These are phyloP conservation scores for Blastocystis sp. DNA, from an alignment of 352 stramenopile species.

Conservation along the genomic window DNA sequence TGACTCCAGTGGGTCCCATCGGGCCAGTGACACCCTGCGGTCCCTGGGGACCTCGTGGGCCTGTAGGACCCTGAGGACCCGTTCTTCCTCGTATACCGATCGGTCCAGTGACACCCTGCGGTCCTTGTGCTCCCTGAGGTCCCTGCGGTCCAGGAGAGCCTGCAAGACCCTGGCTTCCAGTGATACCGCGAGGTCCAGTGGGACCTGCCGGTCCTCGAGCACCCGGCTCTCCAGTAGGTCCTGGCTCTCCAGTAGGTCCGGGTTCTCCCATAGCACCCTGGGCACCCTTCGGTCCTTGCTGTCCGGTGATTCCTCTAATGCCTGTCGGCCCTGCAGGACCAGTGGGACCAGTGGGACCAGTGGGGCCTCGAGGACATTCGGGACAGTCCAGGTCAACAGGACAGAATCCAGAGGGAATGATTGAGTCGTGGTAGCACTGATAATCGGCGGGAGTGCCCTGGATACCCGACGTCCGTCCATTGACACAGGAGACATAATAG, in stretches of 20 bases:
- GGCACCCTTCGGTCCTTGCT: neutral
- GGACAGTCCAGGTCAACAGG: neutral
- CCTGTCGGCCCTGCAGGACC: neutral
- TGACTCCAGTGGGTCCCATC: neutral
- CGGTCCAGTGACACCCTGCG: neutral
- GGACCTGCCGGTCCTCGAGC: neutral
- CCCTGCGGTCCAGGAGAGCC: neutral
- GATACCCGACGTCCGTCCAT: neutral
- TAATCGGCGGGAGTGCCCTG: neutral
- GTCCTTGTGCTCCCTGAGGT: neutral
- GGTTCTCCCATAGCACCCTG: neutral
- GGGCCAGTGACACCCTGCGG: neutral
- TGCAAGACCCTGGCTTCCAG: neutral
- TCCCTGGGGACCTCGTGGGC: neutral
- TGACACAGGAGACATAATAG: conserved; percentile 35
- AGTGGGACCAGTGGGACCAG: neutral
- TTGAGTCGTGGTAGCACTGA: neutral
- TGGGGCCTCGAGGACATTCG: neutral
- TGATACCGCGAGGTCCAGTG: neutral
- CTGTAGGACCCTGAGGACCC: neutral
- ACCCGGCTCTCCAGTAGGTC: conserved; percentile 14
- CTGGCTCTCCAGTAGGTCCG: neutral
- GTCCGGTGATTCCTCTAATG: neutral
- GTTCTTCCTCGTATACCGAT: neutral
- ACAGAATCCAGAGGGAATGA: conserved; percentile 25